Conservation (phyloP, 1,139 yeast genomes). For the Geotrichum cucujoidarum region DNA sequence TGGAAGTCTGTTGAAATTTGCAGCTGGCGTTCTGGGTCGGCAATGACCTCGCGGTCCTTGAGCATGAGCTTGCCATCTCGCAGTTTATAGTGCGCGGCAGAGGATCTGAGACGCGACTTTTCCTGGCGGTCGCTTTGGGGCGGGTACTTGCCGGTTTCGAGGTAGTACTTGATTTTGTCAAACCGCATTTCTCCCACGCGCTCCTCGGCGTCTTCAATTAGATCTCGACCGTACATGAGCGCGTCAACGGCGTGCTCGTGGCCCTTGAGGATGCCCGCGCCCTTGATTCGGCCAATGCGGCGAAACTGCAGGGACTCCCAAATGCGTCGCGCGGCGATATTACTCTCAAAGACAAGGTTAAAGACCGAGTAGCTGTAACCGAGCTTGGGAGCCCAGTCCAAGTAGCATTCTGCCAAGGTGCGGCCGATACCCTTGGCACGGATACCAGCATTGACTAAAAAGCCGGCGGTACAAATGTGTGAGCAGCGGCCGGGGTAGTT, state of each 20-base stretch:
- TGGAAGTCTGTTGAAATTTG: slow-evolving; percentile 73
- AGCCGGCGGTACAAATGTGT: slow-evolving; percentile 87
- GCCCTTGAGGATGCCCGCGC: slow-evolving; percentile 84
- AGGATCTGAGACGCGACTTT: slow-evolving; percentile 74
- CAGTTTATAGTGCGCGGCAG: slow-evolving; percentile 72
- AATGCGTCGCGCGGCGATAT: slow-evolving; percentile 72
- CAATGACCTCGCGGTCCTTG: slow-evolving; percentile 75
- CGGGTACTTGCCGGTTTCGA: slow-evolving; percentile 84
- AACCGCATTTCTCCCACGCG: slow-evolving; percentile 57
- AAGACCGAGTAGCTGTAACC: slow-evolving; percentile 84
- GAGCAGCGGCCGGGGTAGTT: slow-evolving; percentile 90
- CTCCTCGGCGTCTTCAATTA: slow-evolving; percentile 48
- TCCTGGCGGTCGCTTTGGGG: slow-evolving; percentile 76
- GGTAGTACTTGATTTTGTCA: slow-evolving; percentile 70
- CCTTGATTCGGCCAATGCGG: slow-evolving; percentile 69
- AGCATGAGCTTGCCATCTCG: slow-evolving; percentile 68
- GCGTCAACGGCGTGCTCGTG: slow-evolving; percentile 81
- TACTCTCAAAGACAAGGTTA: slow-evolving; percentile 83
- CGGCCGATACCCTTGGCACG: slow-evolving; percentile 91
- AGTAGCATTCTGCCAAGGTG: slow-evolving; percentile 72
- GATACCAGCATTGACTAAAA: slow-evolving; percentile 86
- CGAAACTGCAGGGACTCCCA: slow-evolving; percentile 77
- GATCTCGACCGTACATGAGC: slow-evolving; percentile 58
- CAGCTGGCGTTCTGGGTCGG: slow-evolving; percentile 68
- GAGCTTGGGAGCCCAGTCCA: slow-evolving; percentile 85